Evolutionary conservation across 176 grass and related monocot species (phyloP).

Genomic region (Phragmites australis): DNA sequence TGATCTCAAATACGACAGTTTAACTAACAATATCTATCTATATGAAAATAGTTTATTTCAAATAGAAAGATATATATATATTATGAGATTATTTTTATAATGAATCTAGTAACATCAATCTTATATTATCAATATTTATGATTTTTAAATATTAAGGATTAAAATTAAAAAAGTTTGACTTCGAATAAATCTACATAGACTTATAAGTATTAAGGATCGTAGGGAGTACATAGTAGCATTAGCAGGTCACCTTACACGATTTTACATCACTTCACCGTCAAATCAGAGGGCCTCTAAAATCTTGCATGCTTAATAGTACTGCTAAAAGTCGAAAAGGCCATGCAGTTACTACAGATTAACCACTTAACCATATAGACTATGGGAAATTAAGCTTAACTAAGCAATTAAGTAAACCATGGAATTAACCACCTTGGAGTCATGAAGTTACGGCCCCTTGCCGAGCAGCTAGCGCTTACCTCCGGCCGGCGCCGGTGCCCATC

Average conservation of each 20-base stretch:
- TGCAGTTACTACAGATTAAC: not conserved
- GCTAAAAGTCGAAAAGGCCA: not conserved
- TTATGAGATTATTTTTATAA: too few relatives aligned
- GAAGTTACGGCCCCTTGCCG: not conserved
- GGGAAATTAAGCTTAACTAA: not conserved
- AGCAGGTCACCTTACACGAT: not conserved
- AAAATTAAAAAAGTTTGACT: too few relatives aligned
- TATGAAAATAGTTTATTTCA: too few relatives aligned
- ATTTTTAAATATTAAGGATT: too few relatives aligned
- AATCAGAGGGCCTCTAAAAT: constrained; percentile 9
- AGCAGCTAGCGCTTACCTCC: constrained; percentile 1
- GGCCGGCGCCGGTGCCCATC: constrained; percentile 42
- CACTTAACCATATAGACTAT: not conserved
- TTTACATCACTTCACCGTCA: too few relatives aligned
- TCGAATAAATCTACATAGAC: too few relatives aligned
- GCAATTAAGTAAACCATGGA: not conserved
- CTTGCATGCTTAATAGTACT: not conserved
- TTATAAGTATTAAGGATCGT: too few relatives aligned
- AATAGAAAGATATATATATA: too few relatives aligned
- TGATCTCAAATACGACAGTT: too few relatives aligned
- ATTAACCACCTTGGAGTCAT: not conserved
- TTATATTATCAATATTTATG: too few relatives aligned
- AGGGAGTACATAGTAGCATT: not conserved
- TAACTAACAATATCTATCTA: too few relatives aligned
- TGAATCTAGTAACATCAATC: too few relatives aligned